A percentile compares a stretch with the other conserved stretches of the same genome.
Evolutionary conservation across 768 basidiomycete genomes (phyloP).

Genomic region (Boletus fagicola): DNA sequence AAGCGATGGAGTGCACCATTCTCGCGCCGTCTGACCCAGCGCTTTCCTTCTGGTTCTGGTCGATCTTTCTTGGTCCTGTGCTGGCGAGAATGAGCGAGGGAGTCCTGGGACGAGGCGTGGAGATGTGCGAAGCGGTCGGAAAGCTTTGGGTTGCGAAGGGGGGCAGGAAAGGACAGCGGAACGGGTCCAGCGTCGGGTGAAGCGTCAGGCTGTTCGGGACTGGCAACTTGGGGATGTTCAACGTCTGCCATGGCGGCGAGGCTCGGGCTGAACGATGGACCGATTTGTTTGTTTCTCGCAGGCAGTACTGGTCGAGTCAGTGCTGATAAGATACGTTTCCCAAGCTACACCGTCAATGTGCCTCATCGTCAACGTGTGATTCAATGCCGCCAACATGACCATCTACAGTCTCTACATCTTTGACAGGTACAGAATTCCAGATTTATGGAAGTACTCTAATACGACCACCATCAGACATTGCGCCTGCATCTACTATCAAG

Average conservation of each 20-base stretch:
- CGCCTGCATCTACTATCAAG: conserved; percentile 90
- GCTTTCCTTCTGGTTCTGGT: conserved; percentile 72
- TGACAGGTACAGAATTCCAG: conserved; percentile 55
- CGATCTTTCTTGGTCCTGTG: conserved; percentile 43
- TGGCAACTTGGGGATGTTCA: not conserved
- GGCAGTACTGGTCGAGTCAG: not conserved
- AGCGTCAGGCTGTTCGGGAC: not conserved
- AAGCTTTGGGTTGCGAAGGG: conserved; percentile 60
- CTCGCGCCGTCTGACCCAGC: conserved; percentile 72
- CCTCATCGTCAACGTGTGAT: too few relatives aligned
- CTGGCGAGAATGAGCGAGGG: not conserved
- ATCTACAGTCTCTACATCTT: conserved; percentile 93
- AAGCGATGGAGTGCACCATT: conserved; percentile 51
- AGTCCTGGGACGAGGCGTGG: conserved; percentile 19
- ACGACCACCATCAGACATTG: conserved; percentile 62
- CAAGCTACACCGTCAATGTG: too few relatives aligned
- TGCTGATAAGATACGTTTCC: not conserved
- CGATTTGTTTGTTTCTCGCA: not conserved
- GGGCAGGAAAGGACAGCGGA: conserved; percentile 69
- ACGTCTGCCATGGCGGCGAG: conserved; percentile 9
- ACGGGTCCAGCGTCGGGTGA: conserved; percentile 29
- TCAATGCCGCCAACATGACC: conserved; percentile 52
- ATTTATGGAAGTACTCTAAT: not conserved
- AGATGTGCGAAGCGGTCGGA: conserved; percentile 55
- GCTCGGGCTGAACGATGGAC: not conserved